These are phyloP conservation scores for Punica granatum DNA, from an alignment of 345 rosid species.

Conservation along the genomic window DNA sequence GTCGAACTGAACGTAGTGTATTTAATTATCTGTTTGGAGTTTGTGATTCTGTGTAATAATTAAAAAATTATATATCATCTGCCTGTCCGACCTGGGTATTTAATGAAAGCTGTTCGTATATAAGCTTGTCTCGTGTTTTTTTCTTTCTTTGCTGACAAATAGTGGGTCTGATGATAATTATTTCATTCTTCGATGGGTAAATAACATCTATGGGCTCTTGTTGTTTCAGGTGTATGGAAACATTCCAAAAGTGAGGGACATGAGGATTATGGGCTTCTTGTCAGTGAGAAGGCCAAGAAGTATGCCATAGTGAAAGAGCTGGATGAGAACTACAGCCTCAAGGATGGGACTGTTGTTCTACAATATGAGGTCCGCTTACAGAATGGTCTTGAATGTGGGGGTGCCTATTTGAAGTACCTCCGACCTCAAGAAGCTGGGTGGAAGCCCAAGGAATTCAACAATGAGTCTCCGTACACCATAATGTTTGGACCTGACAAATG, in stretches of 20 bases:
- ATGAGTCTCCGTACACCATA: slow-evolving; percentile 44
- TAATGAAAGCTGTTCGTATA: not conserved
- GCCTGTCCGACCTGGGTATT: no score
- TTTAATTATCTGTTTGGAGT: not conserved
- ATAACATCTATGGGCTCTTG: not conserved
- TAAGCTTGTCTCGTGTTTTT: not conserved
- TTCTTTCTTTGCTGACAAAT: not conserved
- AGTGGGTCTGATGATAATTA: not conserved
- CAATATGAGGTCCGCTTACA: slow-evolving; percentile 53
- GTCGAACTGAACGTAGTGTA: no score
- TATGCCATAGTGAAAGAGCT: slow-evolving; percentile 47
- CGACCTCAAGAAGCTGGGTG: slow-evolving; percentile 43
- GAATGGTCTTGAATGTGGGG: slow-evolving; percentile 53
- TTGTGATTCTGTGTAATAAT: no score
- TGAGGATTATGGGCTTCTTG: slow-evolving; percentile 55
- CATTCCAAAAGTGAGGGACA: slow-evolving; percentile 49
- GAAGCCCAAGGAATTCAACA: slow-evolving; percentile 34
- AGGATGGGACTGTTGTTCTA: slow-evolving; percentile 30
- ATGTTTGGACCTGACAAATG: slow-evolving; percentile 68
- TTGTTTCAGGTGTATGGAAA: slow-evolving; percentile 43
- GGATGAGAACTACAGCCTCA: slow-evolving; percentile 21
- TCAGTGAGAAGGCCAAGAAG: slow-evolving; percentile 44
- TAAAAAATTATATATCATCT: no score
- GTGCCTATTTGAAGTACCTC: slow-evolving; percentile 50
- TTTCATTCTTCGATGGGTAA: no score